Base-by-base conservation (phyloP, 2,329 filamentous ascomycete species). In the Alternaria viburni region DNA sequence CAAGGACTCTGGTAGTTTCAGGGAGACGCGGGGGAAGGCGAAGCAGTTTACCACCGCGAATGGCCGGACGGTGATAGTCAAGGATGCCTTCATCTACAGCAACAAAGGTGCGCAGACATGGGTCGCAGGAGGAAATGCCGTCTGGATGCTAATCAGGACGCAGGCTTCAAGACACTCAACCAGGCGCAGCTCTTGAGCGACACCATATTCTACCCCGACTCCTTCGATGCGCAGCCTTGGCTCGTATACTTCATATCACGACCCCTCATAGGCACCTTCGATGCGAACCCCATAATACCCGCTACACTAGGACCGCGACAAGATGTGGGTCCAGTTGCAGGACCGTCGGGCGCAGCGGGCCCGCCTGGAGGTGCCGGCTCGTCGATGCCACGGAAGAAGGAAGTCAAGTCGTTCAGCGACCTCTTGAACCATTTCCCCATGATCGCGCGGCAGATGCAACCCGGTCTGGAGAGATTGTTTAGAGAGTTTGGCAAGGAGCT, bases 361-460 rank as follows among this genome's bases (percentile, higher is more conserved):
- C 68, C 73, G 10, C 73, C 69, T 44, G 75, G 69, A 21, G 62
- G 69, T 30, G 56, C 70, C 47, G 77, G 71, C 47, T 76, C 75
- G 44, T 81, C 85, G 28, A 77, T 85, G 44, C 88, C 89, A 6
- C 86, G 87, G 65, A 97, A 97, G 82, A 97, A 97, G 80, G 93
- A 97, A 63, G 91, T 99, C 77, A 93, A 90, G 80, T 93, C 88
- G 32, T 99, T 99, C 77, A 90, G 91, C 64, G 96, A 98, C 68
- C 86, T 99, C 13, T 85, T 99, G 45, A 92, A 92, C 69, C 89
- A 93, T 71, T 99, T 98, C 69, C 96, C 96, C 2, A 92, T 97
- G 88, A 98, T 99, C 72, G 93, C 94, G 23, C 88, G 93, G 63
- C 96, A 99, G 80, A 97, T 99, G 93, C 93, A 97, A 72, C 88